Percentiles rank a stretch among this genome's conserved stretches.
Evolutionary conservation across 139 green algal genomes (phyloP).

Genomic region (Monoraphidium neglectum): DNA sequence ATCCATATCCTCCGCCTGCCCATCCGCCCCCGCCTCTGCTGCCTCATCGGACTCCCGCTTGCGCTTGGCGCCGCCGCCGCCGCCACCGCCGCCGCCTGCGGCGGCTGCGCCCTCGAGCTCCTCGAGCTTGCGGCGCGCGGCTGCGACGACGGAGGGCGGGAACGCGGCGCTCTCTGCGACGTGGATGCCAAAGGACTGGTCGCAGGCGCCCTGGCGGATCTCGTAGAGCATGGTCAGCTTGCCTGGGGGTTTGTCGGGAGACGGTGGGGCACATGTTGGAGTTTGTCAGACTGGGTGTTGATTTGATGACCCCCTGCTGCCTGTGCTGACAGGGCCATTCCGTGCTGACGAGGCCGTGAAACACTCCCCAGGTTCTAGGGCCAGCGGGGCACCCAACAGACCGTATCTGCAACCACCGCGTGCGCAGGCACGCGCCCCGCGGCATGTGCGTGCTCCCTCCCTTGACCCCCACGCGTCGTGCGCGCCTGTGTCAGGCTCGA

Average conservation of each 20-base stretch:
- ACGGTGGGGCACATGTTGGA: too few species aligned
- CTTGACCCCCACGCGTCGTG: neutral
- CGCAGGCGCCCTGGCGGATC: conserved; percentile 80
- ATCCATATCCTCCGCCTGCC: neutral
- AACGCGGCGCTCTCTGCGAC: conserved; percentile 93
- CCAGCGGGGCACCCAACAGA: too few species aligned
- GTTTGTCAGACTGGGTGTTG: too few species aligned
- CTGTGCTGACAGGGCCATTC: too few species aligned
- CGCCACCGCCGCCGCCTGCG: neutral
- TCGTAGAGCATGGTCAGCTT: conserved; percentile 95
- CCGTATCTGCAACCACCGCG: too few species aligned
- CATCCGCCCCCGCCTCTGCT: neutral
- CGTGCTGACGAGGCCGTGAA: too few species aligned
- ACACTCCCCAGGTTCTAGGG: too few species aligned
- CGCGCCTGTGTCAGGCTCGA: conserved; percentile 56
- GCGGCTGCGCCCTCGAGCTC: conserved; percentile 68
- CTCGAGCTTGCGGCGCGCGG: conserved; percentile 71
- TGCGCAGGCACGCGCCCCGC: too few species aligned
- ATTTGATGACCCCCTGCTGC: too few species aligned
- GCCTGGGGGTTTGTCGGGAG: conserved; percentile 32
- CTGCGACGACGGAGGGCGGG: conserved; percentile 77
- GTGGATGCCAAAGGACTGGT: conserved; percentile 95
- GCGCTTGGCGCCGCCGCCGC: neutral
- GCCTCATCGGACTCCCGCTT: neutral
- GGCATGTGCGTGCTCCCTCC: too few species aligned